phyloP scores from a whole-genome alignment of 177 flowering plant species.

The Tripterygium wilfordii region DNA sequence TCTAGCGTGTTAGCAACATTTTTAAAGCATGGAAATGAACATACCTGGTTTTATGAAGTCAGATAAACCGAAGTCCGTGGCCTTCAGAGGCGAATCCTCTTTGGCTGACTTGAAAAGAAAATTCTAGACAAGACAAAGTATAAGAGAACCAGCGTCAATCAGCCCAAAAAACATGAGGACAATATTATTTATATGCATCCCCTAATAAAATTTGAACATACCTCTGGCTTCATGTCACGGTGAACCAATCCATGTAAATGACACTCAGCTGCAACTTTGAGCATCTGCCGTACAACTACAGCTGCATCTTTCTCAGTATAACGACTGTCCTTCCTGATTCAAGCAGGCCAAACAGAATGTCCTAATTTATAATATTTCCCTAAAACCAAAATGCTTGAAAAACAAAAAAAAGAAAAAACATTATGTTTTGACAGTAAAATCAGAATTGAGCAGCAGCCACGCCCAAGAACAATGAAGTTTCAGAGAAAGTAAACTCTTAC shows the following conservation, averaged over 20 bases:
- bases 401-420: neutral
- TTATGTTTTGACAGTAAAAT: neutral
- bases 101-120: slow-evolving; percentile 86
- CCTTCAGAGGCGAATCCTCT: slow-evolving; percentile 75
- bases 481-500: slow-evolving; percentile 39
- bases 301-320: slow-evolving; percentile 98
- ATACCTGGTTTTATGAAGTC: slow-evolving; percentile 88
- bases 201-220: slow-evolving; percentile 15
- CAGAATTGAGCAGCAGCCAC: neutral
- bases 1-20: no score
- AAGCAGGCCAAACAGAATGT: slow-evolving; percentile 5
- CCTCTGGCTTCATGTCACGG: slow-evolving; percentile 99
- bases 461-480: neutral
- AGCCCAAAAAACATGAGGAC: neutral
- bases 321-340: slow-evolving; percentile 85
- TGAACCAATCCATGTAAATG: slow-evolving; percentile 96
- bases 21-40: no score
- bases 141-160: slow-evolving; percentile 3
- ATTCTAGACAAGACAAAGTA: slow-evolving; percentile 48
- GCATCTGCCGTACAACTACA: slow-evolving; percentile 91
- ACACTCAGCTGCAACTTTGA: slow-evolving; percentile 95
- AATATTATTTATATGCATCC: no score
- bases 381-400: no score
- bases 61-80: slow-evolving; percentile 72
- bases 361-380: no score